These are phyloP conservation scores for Telfairia occidentalis DNA, from an alignment of 331 rosid genomes.

Conservation along the genomic window DNA sequence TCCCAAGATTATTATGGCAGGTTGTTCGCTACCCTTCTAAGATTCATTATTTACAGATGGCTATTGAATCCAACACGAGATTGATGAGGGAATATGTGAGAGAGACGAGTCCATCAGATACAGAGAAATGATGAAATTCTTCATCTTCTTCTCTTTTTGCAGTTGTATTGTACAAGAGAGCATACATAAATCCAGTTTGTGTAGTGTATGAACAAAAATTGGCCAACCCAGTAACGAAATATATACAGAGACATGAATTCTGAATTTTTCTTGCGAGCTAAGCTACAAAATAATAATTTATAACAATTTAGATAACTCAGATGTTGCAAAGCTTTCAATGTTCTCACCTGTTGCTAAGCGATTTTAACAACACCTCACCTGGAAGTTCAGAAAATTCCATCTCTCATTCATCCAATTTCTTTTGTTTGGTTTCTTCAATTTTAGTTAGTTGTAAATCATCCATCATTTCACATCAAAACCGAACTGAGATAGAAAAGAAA, in stretches of 20 bases:
- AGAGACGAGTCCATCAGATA: constrained; percentile 39
- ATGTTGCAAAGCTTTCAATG: background rate
- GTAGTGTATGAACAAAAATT: background rate
- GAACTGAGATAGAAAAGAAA: background rate
- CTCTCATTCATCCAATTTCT: background rate
- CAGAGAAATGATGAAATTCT: background rate
- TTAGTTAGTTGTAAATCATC: background rate
- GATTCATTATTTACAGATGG: constrained; percentile 39
- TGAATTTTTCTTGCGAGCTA: background rate
- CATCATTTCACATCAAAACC: background rate
- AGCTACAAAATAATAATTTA: background rate
- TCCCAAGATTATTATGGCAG: background rate
- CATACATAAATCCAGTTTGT: background rate
- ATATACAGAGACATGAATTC: background rate
- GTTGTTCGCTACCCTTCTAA: background rate
- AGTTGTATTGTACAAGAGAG: background rate
- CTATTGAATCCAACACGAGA: constrained; percentile 57
- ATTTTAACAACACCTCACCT: background rate
- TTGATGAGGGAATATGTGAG: constrained; percentile 66
- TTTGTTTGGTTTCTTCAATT: background rate
- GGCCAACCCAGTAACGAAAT: background rate
- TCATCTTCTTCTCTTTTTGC: background rate
- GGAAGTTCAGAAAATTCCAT: background rate
- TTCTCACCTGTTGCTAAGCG: background rate
- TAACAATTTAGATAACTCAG: background rate